Conservation (phyloP, 768 basidiomycete genomes). For the Hydnum rufescens region DNA sequence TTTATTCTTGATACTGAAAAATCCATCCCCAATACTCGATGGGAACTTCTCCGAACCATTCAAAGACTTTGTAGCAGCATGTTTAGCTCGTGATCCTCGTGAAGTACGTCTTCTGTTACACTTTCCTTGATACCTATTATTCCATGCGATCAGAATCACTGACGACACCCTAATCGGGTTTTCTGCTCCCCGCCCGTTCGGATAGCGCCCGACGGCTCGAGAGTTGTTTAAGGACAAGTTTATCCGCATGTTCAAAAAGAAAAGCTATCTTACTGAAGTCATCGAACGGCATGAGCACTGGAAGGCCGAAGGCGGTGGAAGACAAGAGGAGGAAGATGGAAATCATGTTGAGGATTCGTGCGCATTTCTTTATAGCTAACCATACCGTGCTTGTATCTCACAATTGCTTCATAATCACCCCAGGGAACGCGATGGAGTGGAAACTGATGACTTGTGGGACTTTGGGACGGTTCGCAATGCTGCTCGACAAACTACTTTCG, state of each 20-base stretch:
- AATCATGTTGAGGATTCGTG: slow-evolving; percentile 44
- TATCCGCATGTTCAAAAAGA: slow-evolving; percentile 85
- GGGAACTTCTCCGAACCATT: slow-evolving; percentile 84
- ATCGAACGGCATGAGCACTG: slow-evolving; percentile 89
- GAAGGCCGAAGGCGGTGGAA: slow-evolving; percentile 74
- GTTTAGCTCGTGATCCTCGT: slow-evolving; percentile 84
- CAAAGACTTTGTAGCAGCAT: slow-evolving; percentile 82
- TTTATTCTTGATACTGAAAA: slow-evolving; percentile 95
- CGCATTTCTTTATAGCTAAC: slow-evolving; percentile 17
- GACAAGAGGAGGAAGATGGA: slow-evolving; percentile 49
- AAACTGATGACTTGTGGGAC: slow-evolving; percentile 78
- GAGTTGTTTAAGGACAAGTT: slow-evolving; percentile 95
- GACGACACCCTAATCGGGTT: slow-evolving; percentile 13
- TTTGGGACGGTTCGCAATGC: slow-evolving; percentile 87
- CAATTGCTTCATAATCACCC: slow-evolving; percentile 2
- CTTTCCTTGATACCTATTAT: slow-evolving; percentile 1
- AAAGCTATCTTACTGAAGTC: slow-evolving; percentile 81
- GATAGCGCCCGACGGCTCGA: slow-evolving; percentile 89
- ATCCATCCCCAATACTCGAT: slow-evolving; percentile 80
- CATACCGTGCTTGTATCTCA: slow-evolving; percentile 1
- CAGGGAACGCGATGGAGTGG: slow-evolving; percentile 36
- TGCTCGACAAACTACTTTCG: slow-evolving; percentile 34
- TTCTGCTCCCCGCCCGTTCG: slow-evolving; percentile 11
- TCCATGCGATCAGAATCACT: neutral
- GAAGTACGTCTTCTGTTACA: slow-evolving; percentile 33